These are phyloP conservation scores for Fusarium fracticaudum DNA, from an alignment of 2,329 filamentous ascomycete species.

Conservation along the genomic window DNA sequence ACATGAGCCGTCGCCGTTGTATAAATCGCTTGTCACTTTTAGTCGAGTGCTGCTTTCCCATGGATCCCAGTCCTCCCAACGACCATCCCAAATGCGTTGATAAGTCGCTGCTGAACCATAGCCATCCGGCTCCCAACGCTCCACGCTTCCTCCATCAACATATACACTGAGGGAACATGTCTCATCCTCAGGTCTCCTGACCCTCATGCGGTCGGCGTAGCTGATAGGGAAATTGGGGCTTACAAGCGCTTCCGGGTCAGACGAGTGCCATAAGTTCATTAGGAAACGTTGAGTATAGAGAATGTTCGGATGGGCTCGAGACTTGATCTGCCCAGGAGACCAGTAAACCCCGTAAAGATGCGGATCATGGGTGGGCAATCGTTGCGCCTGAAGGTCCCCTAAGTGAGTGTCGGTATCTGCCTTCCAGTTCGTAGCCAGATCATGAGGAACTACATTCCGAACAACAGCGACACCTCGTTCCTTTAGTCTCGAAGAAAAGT, in stretches of 20 bases:
- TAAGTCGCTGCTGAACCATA: conserved; percentile 71
- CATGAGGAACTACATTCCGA: conserved; percentile 44
- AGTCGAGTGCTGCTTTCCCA: conserved; percentile 77
- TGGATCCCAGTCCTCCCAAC: conserved; percentile 80
- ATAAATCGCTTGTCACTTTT: conserved; percentile 72
- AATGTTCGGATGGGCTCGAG: conserved; percentile 51
- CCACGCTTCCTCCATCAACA: conserved; percentile 71
- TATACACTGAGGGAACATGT: conserved; percentile 67
- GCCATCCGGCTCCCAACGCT: conserved; percentile 72
- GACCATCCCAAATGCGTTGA: conserved; percentile 70
- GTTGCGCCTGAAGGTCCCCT: conserved; percentile 53
- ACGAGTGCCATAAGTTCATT: conserved; percentile 48
- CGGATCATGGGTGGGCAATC: conserved; percentile 45
- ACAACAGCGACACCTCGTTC: conserved; percentile 47
- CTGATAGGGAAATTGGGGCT: conserved; percentile 58
- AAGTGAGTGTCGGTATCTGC: conserved; percentile 63
- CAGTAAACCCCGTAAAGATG: conserved; percentile 53
- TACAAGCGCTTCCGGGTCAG: conserved; percentile 56
- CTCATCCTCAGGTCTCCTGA: conserved; percentile 60
- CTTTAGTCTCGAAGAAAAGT: conserved; percentile 44
- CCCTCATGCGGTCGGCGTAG: conserved; percentile 70
- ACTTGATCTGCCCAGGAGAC: conserved; percentile 53
- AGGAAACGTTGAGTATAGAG: conserved; percentile 58
- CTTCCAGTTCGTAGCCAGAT: conserved; percentile 57
- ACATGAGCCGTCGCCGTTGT: conserved; percentile 77